Base-by-base conservation (phyloP, 2,329 filamentous ascomycete genomes). In the Sclerotinia glacialis region DNA sequence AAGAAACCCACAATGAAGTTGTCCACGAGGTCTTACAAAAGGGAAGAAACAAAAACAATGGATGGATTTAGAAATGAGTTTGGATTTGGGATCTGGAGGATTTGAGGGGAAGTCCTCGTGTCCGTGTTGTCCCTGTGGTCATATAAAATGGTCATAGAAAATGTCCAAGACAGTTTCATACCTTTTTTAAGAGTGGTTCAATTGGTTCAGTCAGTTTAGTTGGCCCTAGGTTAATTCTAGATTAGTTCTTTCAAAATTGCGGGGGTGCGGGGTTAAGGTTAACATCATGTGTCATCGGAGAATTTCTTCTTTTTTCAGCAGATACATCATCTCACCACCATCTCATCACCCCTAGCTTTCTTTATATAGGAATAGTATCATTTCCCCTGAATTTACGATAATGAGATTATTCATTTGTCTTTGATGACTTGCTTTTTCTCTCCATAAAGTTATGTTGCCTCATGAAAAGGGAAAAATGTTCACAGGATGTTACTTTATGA, bases 11-110 rank as follows among this genome's bases (percentile, higher is more conserved):
- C 34, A 44, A 31, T 54, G 11, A 31, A 63, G 18, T 21, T 42
- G 34, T 16, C 23, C 60, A 63, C 60, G 60, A 42, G 60, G 34
- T 42, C 47, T 16, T 53, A 16, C n/a, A 60, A 37, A 37, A 60
- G 28, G 21, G 31, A 49, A 49, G 44, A 34, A 37, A 34, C 34
- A 6, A n/a, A 16, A 60, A 34, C 9, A 47, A 47, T 8, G 12
- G 56, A 44, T 34, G 6, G 18, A 59, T 46, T 46, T 21, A 55
- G 34, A 46, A 28, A 37, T 62, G 28, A 26, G 2, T 23, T 40
- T 16, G 31, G 26, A 11, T 40, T n/a, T 28, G 9, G 9, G 34
- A 37, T 37, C 2, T 37, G 2, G 37, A 37, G 37, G 37, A 7
- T 28, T 21, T 23, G 54, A n/a, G 8, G 16, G n/a, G 18, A 34